Evolutionary conservation across 805 yeast species (phyloP), one percentile per base, ranked within the genome.

Genomic region (Kregervanrija fluxuum): DNA sequence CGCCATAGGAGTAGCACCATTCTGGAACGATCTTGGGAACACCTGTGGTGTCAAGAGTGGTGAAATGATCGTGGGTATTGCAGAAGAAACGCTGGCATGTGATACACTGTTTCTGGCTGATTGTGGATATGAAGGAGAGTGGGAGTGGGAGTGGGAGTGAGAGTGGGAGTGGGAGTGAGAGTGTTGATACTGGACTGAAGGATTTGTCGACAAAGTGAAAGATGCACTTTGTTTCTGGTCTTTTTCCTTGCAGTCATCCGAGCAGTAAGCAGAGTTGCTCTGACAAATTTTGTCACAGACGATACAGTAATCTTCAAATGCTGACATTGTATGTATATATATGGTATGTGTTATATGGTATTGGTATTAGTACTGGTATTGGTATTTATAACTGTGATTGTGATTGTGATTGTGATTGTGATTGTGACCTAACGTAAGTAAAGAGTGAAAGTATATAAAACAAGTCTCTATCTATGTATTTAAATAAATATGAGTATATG

Each of bases 231-330:
- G 47, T 8, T 50, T 46, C 41, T 51, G 56, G 43, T 64, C 68
- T 4, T 45, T 30, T 13, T 44, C 33, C 43, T 55, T 58, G 37
- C 68, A 64, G 1, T 41, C 42, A 11, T 62, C 62, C 6, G 64
- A 64, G 45, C 69, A 64, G 50, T 64, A 64, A 14, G 60, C 64
- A 4, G 61, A 52, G 43, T 59, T 59, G 4, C 59, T 47, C 4
- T 57, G 39, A 40, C 67, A 62, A 30, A 60, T 50, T 47, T 61
- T 57, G 43, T 64, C 69, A 51, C 69, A 64, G 16, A 64, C 63
- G 30, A 64, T 47, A 46, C 69, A 64, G 53, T 58, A 64, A 42
- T 64, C 69, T 50, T 64, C 59, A 48, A 64, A 64, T 8, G 69
- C 68, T 36, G 75, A 64, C 75, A 72, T 70, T 38, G 28, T 11